phyloP scores from a whole-genome alignment of 768 basidiomycete genomes.

The Lentinula edodes region DNA sequence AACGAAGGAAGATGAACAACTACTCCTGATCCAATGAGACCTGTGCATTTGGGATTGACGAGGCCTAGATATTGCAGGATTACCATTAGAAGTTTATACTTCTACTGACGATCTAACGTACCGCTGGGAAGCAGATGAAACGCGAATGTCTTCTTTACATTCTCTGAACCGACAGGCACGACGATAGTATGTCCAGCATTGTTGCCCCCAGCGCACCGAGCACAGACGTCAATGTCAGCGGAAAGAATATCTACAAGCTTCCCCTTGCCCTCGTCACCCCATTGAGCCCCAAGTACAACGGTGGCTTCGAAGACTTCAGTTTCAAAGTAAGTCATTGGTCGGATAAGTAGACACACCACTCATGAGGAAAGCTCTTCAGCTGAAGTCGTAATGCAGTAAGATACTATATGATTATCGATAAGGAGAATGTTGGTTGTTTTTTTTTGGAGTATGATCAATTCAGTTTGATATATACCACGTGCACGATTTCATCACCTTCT shows the following conservation, averaged over 20 bases:
- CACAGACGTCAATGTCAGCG: constrained; percentile 86
- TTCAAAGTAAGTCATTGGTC: background rate
- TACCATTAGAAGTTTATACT: constrained; percentile 6
- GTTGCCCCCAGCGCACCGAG: constrained; percentile 96
- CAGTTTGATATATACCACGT: no score
- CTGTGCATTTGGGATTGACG: constrained; percentile 79
- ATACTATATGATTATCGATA: background rate
- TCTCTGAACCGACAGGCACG: constrained; percentile 62
- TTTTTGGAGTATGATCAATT: no score
- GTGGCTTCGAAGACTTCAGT: constrained; percentile 30
- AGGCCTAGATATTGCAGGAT: constrained; percentile 47
- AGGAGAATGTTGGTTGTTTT: background rate
- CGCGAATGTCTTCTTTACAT: constrained; percentile 78
- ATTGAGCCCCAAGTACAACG: constrained; percentile 83
- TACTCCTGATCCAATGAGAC: constrained; percentile 91
- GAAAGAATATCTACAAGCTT: constrained; percentile 97
- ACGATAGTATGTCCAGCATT: constrained; percentile 99
- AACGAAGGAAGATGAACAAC: constrained; percentile 95
- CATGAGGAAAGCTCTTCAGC: background rate
- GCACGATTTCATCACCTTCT: no score
- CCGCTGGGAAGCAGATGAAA: constrained; percentile 96
- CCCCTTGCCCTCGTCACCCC: constrained; percentile 93
- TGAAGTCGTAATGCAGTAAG: background rate
- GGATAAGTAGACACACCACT: background rate
- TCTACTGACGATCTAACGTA: constrained; percentile 20